Conservation (phyloP, 805 yeast genomes). For the Candida peoriensis region DNA sequence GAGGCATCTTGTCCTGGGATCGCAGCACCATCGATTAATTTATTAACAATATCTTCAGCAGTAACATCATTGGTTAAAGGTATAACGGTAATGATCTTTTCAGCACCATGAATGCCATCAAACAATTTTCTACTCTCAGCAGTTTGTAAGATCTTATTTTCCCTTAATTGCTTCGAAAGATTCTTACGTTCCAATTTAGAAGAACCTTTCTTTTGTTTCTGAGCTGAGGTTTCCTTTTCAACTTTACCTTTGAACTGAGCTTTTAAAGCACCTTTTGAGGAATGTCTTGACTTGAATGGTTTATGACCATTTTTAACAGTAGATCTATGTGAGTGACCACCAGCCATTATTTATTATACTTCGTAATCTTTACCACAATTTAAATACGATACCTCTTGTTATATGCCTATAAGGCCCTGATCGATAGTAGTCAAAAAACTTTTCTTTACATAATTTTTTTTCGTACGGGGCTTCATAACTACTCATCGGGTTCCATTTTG, state of each 20-base stretch:
- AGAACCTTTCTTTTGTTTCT: slow-evolving; percentile 26
- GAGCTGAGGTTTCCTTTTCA: slow-evolving; percentile 50
- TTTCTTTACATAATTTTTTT: not conserved
- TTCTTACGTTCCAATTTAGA: slow-evolving; percentile 72
- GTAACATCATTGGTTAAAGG: slow-evolving; percentile 73
- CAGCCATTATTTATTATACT: slow-evolving; percentile 44
- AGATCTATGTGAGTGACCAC: slow-evolving; percentile 80
- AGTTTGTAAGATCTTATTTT: slow-evolving; percentile 59
- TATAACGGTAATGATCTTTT: slow-evolving; percentile 75
- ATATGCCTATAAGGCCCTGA: too few species aligned
- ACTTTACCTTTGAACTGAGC: slow-evolving; percentile 82
- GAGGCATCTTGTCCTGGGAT: slow-evolving; percentile 30
- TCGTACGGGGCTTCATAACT: slow-evolving; percentile 2
- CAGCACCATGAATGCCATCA: slow-evolving; percentile 76
- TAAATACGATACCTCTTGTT: too few species aligned
- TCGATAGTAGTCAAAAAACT: too few species aligned
- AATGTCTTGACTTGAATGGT: slow-evolving; percentile 86
- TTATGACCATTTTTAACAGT: slow-evolving; percentile 82
- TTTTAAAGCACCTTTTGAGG: slow-evolving; percentile 83
- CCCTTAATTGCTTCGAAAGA: slow-evolving; percentile 69
- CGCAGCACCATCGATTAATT: slow-evolving; percentile 37
- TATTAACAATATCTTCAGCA: slow-evolving; percentile 47
- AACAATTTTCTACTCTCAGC: slow-evolving; percentile 62
- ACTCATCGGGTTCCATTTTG: slow-evolving; percentile 3
- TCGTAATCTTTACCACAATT: too few species aligned